phyloP scores from a whole-genome alignment of 257 asterid species.

The Nicotiana benthamiana region DNA sequence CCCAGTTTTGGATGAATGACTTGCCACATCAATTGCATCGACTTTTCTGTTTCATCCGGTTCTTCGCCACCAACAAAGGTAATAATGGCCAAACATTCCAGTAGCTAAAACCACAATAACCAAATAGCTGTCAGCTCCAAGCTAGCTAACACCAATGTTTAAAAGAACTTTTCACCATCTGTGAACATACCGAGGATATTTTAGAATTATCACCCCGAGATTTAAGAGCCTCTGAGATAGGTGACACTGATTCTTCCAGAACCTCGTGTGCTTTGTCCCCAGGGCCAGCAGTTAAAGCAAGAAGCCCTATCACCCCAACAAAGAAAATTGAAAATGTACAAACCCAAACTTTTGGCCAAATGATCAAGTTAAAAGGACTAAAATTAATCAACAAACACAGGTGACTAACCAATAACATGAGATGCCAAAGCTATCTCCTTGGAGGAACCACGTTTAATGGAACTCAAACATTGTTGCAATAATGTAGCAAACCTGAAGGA shows the following conservation, averaged over 20 bases:
- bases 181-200: conserved; percentile 47
- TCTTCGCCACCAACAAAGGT: conserved; percentile 95
- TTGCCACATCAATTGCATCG: conserved; percentile 95
- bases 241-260: conserved; percentile 71
- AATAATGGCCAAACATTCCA: conserved; percentile 78
- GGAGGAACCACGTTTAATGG: conserved; percentile 81
- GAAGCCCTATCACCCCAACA: conserved; percentile 45
- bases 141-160: not conserved
- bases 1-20: conserved; percentile 88
- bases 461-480: conserved; percentile 68
- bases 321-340: not conserved
- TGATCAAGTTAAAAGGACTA: not conserved
- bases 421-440: conserved; percentile 85
- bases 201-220: conserved; percentile 59
- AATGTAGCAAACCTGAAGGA: conserved; percentile 72
- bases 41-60: conserved; percentile 69
- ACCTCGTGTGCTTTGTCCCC: conserved; percentile 87
- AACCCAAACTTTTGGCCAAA: not conserved
- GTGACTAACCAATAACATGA: conserved; percentile 62
- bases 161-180: not conserved
- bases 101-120: conserved; percentile 38
- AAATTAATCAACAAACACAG: not conserved
- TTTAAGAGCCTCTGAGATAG: conserved; percentile 76
- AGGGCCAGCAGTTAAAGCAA: conserved; percentile 82
- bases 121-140: not conserved